phyloP scores from a whole-genome alignment of 2,329 filamentous ascomycete species.

The Cercospora sp. region DNA sequence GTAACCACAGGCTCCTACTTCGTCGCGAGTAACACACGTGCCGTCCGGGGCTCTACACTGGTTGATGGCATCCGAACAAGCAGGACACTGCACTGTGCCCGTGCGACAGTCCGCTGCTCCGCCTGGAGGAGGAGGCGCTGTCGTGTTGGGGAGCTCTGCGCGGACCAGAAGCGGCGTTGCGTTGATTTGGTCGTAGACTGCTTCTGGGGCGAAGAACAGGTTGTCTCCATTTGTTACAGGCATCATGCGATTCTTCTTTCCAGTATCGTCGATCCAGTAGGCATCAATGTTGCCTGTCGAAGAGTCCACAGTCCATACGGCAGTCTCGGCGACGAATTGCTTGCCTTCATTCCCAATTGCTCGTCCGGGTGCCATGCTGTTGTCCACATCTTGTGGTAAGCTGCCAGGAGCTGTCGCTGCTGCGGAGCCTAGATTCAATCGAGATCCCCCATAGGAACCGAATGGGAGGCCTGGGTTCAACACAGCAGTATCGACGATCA shows the following conservation, averaged over 20 bases:
- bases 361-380: not conserved
- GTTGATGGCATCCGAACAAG: not conserved
- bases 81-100: not conserved
- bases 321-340: not conserved
- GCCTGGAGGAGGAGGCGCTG: not conserved
- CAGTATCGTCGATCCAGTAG: not conserved
- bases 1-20: conserved; percentile 1
- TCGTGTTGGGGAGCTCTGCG: not conserved
- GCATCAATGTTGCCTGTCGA: not conserved
- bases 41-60: not conserved
- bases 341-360: not conserved
- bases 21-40: conserved; percentile 2
- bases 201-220: not conserved
- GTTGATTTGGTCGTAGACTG: not conserved
- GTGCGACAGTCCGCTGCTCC: not conserved
- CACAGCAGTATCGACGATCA: not conserved
- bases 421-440: not conserved
- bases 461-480: not conserved
- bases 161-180: not conserved
- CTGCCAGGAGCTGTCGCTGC: not conserved
- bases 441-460: not conserved
- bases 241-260: not conserved
- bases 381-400: not conserved
- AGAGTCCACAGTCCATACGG: not conserved
- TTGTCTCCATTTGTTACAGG: not conserved